Evolutionary conservation across 2,329 filamentous ascomycete genomes (phyloP).

Genomic region (Ascosphaera aggregata): DNA sequence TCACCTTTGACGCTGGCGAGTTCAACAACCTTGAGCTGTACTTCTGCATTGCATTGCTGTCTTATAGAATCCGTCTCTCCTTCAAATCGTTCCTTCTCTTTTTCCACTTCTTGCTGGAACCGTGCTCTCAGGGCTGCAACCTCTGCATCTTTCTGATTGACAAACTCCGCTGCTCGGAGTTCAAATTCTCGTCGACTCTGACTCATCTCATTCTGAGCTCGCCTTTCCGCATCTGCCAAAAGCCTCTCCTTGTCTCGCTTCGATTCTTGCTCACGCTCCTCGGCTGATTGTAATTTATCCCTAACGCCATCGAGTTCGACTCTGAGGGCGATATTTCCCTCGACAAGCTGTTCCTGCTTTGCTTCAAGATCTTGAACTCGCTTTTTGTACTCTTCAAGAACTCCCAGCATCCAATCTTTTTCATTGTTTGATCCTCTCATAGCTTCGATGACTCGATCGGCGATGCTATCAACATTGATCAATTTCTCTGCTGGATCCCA

Average conservation of each 20-base stretch:
- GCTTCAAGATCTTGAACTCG: constrained; percentile 34
- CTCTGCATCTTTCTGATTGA: not conserved
- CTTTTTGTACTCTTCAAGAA: not conserved
- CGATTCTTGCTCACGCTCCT: constrained; percentile 27
- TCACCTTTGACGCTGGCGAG: constrained; percentile 20
- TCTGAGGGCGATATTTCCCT: constrained; percentile 32
- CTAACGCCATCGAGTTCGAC: constrained; percentile 43
- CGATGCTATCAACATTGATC: not conserved
- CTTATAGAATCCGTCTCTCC: constrained; percentile 3
- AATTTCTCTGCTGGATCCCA: not conserved
- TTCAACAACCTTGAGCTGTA: constrained; percentile 32
- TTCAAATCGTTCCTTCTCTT: not conserved
- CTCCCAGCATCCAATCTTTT: not conserved
- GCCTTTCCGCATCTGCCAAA: constrained; percentile 27
- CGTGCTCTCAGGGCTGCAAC: constrained; percentile 6
- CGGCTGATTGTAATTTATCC: constrained; percentile 26
- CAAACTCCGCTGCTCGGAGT: not conserved
- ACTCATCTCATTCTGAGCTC: constrained; percentile 27
- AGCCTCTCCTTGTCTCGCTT: constrained; percentile 28
- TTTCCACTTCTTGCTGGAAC: constrained; percentile 16
- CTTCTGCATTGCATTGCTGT: constrained; percentile 19
- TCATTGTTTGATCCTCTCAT: not conserved
- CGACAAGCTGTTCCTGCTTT: constrained; percentile 25
- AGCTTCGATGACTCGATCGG: not conserved
- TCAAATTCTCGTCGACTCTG: not conserved